phyloP scores from a whole-genome alignment of 768 basidiomycete species.

The Hirschioporus abietinus region DNA sequence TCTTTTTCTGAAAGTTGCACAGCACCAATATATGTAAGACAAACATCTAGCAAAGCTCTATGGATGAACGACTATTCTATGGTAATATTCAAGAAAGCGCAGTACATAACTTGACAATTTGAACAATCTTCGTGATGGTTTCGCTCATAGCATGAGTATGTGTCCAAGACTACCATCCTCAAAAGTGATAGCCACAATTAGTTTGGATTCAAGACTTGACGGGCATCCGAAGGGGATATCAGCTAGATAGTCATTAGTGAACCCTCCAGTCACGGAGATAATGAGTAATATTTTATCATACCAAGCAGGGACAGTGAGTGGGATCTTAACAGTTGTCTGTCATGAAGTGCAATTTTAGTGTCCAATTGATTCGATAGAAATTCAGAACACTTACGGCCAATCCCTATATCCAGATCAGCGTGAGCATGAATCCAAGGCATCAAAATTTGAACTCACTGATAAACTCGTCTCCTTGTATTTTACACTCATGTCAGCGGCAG shows the following conservation, averaged over 20 bases:
- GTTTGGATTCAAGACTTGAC: neutral
- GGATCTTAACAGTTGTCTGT: constrained; percentile 76
- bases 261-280: neutral
- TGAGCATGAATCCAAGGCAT: neutral
- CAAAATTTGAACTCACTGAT: constrained; percentile 47
- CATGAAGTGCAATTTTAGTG: constrained; percentile 12
- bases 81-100: neutral
- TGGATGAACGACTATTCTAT: neutral
- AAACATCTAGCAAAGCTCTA: neutral
- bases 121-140: neutral
- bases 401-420: constrained; percentile 32
- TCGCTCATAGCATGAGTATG: neutral
- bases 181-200: neutral
- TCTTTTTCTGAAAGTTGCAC: too few species aligned
- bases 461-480: constrained; percentile 96
- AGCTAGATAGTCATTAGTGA: neutral
- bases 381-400: constrained; percentile 43
- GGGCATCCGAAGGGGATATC: neutral
- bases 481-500: constrained; percentile 90
- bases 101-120: neutral
- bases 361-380: constrained; percentile 10
- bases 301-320: constrained; percentile 80
- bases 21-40: neutral
- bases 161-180: neutral
- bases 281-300: constrained; percentile 26